phyloP scores from a whole-genome alignment of 148 eudicot genomes.

The Nepenthes mirabilis region DNA sequence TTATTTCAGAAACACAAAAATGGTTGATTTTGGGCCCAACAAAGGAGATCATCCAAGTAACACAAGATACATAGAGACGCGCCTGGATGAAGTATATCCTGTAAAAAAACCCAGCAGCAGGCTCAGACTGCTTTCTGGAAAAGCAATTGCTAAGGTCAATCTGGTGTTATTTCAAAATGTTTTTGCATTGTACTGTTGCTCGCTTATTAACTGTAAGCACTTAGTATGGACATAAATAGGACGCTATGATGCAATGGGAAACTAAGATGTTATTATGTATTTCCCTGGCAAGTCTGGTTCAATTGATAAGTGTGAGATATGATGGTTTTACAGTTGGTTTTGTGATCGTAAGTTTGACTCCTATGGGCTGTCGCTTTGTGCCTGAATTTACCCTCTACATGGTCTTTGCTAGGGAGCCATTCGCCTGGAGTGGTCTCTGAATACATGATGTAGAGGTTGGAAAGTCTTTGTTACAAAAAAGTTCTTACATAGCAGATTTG shows the following conservation, averaged over 20 bases:
- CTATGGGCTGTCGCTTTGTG: too few species aligned
- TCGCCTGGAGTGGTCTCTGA: too few species aligned
- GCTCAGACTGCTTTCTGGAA: slow-evolving; percentile 38
- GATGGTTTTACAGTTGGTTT: background rate
- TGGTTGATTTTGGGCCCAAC: slow-evolving; percentile 22
- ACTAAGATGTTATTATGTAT: too few species aligned
- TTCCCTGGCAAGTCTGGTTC: too few species aligned
- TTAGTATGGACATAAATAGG: background rate
- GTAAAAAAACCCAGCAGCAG: slow-evolving; percentile 52
- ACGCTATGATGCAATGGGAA: too few species aligned
- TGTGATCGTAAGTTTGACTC: background rate
- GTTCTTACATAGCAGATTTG: too few species aligned
- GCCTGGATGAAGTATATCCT: slow-evolving; percentile 65
- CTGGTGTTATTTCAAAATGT: background rate
- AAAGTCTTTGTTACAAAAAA: too few species aligned
- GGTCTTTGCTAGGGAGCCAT: too few species aligned
- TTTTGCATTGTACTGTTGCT: background rate
- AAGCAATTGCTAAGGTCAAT: slow-evolving; percentile 61
- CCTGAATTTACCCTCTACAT: too few species aligned
- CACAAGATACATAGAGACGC: slow-evolving; percentile 53
- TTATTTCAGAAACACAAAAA: slow-evolving; percentile 24
- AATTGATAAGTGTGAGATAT: too few species aligned
- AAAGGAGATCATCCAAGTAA: slow-evolving; percentile 43
- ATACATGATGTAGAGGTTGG: too few species aligned
- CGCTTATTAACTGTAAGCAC: background rate